phyloP scores from a whole-genome alignment of 2,329 filamentous ascomycete species.

The Hansfordia pulvinata region DNA sequence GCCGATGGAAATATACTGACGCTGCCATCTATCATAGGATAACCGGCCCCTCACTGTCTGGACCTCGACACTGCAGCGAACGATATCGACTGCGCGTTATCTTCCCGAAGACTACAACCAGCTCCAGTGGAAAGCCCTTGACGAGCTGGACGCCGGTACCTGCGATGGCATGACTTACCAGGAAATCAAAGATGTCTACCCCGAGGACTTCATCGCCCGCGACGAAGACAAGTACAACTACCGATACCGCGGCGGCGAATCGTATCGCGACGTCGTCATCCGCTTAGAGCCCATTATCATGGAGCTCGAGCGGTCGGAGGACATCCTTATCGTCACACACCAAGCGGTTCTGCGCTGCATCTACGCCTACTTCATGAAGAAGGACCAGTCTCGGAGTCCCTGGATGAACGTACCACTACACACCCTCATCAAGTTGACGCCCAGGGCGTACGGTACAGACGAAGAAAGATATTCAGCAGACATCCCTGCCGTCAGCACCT shows the following conservation, averaged over 20 bases:
- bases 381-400: conserved; percentile 79
- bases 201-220: conserved; percentile 87
- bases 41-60: conserved; percentile 48
- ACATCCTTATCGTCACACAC: conserved; percentile 95
- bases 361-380: conserved; percentile 98
- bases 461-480: conserved; percentile 80
- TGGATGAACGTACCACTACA: conserved; percentile 99
- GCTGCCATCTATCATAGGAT: conserved; percentile 23
- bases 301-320: conserved; percentile 91
- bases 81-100: conserved; percentile 80
- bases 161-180: conserved; percentile 95
- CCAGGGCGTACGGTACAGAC: conserved; percentile 84
- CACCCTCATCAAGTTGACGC: conserved; percentile 91
- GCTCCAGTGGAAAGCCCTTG: conserved; percentile 95
- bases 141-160: conserved; percentile 91
- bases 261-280: conserved; percentile 91
- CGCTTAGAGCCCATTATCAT: conserved; percentile 98
- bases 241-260: conserved; percentile 91
- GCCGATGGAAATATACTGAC: conserved; percentile 12
- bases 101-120: conserved; percentile 77
- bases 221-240: conserved; percentile 99
- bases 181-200: conserved; percentile 81
- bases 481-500: conserved; percentile 92
- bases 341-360: conserved; percentile 95
- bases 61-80: conserved; percentile 58